Percentiles rank a stretch among this genome's conserved stretches.
phyloP scores from a whole-genome alignment of 176 grass and related monocot genomes.

The Aegilops speltoides region DNA sequence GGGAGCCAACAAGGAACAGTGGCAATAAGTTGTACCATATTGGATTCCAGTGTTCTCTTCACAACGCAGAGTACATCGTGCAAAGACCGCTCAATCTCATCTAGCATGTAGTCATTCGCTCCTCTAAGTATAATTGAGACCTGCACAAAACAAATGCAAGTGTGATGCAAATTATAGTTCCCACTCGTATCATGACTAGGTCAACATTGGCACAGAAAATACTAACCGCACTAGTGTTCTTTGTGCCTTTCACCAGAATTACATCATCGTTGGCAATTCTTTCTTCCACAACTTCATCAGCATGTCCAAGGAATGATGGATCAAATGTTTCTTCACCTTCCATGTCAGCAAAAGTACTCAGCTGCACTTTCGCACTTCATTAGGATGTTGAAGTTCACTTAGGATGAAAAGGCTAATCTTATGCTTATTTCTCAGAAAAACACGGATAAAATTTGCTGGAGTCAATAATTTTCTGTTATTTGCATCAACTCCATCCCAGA shows the following conservation, averaged over 20 bases:
- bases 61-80: conserved; percentile 88
- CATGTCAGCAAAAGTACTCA: conserved; percentile 96
- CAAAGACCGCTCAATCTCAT: conserved; percentile 87
- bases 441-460: conserved; percentile 33
- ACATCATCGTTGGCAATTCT: conserved; percentile 87
- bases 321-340: conserved; percentile 98
- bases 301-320: conserved; percentile 71
- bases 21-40: conserved; percentile 53
- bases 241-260: conserved; percentile 88
- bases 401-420: conserved; percentile 39
- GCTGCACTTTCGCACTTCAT: conserved; percentile 30
- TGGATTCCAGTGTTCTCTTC: conserved; percentile 89
- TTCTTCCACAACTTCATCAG: conserved; percentile 83
- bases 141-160: conserved; percentile 29
- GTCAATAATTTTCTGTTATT: conserved; percentile 44
- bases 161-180: not conserved
- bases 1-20: not conserved
- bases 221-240: conserved; percentile 79
- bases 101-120: conserved; percentile 88
- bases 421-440: conserved; percentile 10
- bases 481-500: conserved; percentile 23
- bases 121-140: conserved; percentile 95
- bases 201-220: conserved; percentile 21
- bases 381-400: conserved; percentile 10
- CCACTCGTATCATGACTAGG: not conserved